phyloP scores from a whole-genome alignment of 2,329 filamentous ascomycete genomes.

The Cordyceps sp. region DNA sequence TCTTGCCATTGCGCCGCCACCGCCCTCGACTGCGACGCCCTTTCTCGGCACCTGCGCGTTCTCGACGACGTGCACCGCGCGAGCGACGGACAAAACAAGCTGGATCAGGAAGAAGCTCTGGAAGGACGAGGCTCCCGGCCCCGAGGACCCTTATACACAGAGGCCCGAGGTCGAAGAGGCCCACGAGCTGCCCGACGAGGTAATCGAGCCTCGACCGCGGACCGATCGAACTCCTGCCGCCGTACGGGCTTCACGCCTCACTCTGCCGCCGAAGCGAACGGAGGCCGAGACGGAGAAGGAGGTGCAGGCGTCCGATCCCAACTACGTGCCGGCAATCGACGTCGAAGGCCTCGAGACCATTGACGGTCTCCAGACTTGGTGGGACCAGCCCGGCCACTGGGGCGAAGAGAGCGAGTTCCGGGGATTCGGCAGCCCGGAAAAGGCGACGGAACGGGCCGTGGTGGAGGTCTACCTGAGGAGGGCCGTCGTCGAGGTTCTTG shows the following conservation, averaged over 20 bases:
- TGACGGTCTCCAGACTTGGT: constrained; percentile 31
- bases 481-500: constrained; percentile 34
- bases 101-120: constrained; percentile 23
- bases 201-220: constrained; percentile 6
- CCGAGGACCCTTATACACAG: constrained; percentile 22
- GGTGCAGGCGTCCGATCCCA: constrained; percentile 11
- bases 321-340: constrained; percentile 30
- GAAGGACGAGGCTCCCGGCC: constrained; percentile 20
- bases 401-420: constrained; percentile 24
- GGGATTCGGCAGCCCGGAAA: constrained; percentile 23
- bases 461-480: constrained; percentile 31
- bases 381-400: constrained; percentile 37
- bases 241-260: constrained; percentile 13
- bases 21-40: constrained; percentile 8
- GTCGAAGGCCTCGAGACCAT: constrained; percentile 29
- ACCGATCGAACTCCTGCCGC: constrained; percentile 7
- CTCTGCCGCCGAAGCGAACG: constrained; percentile 15
- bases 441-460: constrained; percentile 23
- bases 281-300: constrained; percentile 17
- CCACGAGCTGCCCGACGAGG: constrained; percentile 16
- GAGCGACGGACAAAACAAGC: constrained; percentile 16
- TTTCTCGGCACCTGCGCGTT: constrained; percentile 13
- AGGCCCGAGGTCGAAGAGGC: constrained; percentile 10
- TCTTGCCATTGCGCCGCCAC: constrained; percentile 8
- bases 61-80: constrained; percentile 16